Percentiles rank a stretch among this genome's conserved stretches.
Conservation (phyloP, 768 basidiomycete genomes). For the Boletus vermiculosoides region DNA sequence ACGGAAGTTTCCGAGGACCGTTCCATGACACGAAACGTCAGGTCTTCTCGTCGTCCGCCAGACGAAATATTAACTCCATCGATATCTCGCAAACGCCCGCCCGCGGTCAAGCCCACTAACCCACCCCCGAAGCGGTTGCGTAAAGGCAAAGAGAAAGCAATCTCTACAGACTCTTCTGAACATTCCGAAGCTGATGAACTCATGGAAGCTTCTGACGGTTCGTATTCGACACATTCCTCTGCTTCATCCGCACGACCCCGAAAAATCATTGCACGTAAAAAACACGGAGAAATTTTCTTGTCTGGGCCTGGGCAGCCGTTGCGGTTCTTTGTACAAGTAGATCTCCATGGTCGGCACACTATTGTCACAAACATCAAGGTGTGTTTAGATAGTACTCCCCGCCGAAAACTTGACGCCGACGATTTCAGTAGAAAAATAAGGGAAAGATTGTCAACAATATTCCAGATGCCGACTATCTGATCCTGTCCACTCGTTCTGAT, state of each 20-base stretch:
- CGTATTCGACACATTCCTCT: constrained; percentile 12
- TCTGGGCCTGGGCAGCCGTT: constrained; percentile 42
- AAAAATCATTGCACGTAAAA: constrained; percentile 17
- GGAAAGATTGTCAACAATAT: constrained; percentile 56
- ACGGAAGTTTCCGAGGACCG: constrained; percentile 10
- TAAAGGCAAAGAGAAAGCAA: constrained; percentile 32
- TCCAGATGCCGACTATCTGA: constrained; percentile 57
- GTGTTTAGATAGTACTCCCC: constrained; percentile 10
- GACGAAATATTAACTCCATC: constrained; percentile 9
- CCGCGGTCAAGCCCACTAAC: constrained; percentile 15
- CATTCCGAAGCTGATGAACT: constrained; percentile 17
- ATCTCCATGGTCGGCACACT: constrained; percentile 50
- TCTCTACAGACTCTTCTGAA: constrained; percentile 18
- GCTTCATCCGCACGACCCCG: constrained; percentile 11
- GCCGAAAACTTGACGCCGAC: neutral
- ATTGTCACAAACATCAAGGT: constrained; percentile 64
- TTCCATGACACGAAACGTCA: constrained; percentile 4
- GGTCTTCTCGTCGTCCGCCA: constrained; percentile 1
- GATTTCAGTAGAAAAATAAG: constrained; percentile 54
- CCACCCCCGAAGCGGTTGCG: constrained; percentile 21
- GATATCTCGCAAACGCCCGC: constrained; percentile 25
- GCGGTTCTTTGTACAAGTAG: constrained; percentile 68
- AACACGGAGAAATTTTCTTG: constrained; percentile 42
- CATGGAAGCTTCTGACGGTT: constrained; percentile 7
- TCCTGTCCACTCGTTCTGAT: constrained; percentile 53